phyloP scores from a whole-genome alignment of 257 asterid genomes.

The Parsonsia alboflavescens region DNA sequence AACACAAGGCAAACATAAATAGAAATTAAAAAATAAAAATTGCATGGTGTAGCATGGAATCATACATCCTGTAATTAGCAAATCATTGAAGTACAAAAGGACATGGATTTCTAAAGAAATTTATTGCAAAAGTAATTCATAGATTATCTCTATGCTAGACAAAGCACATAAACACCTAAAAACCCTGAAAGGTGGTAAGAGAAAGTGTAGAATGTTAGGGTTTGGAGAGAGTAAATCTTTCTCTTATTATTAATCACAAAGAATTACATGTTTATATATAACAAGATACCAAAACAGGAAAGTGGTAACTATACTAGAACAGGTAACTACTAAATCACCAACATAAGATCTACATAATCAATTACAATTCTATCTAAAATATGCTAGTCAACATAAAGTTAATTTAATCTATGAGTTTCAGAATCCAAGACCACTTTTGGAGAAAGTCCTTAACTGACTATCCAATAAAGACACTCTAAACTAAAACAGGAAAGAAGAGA shows the following conservation, averaged over 20 bases:
- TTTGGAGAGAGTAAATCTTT: too few relatives aligned
- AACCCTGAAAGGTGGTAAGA: not conserved
- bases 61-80: not conserved
- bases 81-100: not conserved
- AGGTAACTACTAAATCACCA: too few relatives aligned
- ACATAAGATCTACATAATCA: too few relatives aligned
- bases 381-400: not conserved
- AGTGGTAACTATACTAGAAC: too few relatives aligned
- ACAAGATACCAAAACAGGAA: too few relatives aligned
- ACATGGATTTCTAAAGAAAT: not conserved
- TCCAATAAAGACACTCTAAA: not conserved
- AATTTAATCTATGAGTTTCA: not conserved
- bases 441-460: not conserved
- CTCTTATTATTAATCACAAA: too few relatives aligned
- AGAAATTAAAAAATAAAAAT: not conserved
- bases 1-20: not conserved
- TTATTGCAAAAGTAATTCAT: not conserved
- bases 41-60: not conserved
- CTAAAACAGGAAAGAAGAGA: not conserved
- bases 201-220: not conserved
- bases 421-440: not conserved
- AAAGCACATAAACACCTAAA: not conserved
- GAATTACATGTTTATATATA: too few relatives aligned
- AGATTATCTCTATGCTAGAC: not conserved
- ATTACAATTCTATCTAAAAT: too few relatives aligned